phyloP scores from a whole-genome alignment of 495 filamentous ascomycete genomes.

The Aspergillus nanangensis region DNA sequence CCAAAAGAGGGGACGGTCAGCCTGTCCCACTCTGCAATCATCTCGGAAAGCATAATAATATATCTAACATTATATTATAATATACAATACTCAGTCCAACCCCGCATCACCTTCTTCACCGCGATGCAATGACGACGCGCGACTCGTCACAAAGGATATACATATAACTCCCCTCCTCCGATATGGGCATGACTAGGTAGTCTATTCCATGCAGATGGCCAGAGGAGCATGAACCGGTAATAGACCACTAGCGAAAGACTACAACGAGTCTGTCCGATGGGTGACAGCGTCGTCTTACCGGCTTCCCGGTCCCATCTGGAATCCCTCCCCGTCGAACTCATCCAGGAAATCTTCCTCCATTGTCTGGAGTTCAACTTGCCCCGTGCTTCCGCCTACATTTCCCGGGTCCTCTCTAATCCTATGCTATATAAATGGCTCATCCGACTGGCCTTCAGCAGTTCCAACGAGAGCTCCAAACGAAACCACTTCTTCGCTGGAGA shows the following conservation, averaged over 20 bases:
- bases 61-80: too few relatives aligned
- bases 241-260: too few relatives aligned
- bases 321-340: constrained; percentile 46
- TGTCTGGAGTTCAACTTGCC: constrained; percentile 49
- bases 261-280: constrained; percentile 10
- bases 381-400: constrained; percentile 33
- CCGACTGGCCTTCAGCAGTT: constrained; percentile 36
- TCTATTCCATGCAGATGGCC: too few relatives aligned
- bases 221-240: too few relatives aligned
- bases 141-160: too few relatives aligned
- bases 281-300: constrained; percentile 3
- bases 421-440: constrained; percentile 42
- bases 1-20: neutral
- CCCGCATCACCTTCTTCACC: too few relatives aligned
- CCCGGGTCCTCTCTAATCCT: constrained; percentile 28
- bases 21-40: neutral
- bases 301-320: constrained; percentile 36
- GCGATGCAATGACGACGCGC: too few relatives aligned
- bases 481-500: constrained; percentile 33
- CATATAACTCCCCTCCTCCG: too few relatives aligned
- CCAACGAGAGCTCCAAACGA: constrained; percentile 23
- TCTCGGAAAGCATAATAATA: too few relatives aligned
- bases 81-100: too few relatives aligned
- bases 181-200: too few relatives aligned
- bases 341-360: constrained; percentile 48